Conservation (phyloP, 2,329 filamentous ascomycete genomes). For the Penicillium frequentans region DNA sequence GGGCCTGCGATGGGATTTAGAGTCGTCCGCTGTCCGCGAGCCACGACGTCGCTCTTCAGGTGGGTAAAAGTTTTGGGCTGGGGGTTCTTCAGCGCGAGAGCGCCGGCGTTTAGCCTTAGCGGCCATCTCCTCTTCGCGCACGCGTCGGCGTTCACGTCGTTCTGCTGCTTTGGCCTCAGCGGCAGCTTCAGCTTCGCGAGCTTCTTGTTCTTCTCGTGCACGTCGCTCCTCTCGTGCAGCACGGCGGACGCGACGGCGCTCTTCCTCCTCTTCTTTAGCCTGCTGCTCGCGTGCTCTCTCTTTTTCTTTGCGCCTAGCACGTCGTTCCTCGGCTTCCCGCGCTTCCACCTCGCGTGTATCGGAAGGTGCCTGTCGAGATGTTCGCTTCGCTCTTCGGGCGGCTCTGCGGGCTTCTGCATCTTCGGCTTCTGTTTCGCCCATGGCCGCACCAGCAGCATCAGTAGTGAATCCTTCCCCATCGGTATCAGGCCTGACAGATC, state of each 20-base stretch:
- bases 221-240: slow-evolving; percentile 36
- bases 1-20: slow-evolving; percentile 32
- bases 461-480: slow-evolving; percentile 50
- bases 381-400: slow-evolving; percentile 59
- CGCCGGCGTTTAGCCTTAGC: slow-evolving; percentile 34
- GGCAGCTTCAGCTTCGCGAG: slow-evolving; percentile 25
- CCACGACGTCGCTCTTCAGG: slow-evolving; percentile 29
- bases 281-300: slow-evolving; percentile 46
- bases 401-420: slow-evolving; percentile 63
- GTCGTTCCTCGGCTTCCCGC: slow-evolving; percentile 38
- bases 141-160: slow-evolving; percentile 41
- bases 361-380: slow-evolving; percentile 36
- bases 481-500: slow-evolving; percentile 48
- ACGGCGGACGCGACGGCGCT: slow-evolving; percentile 32
- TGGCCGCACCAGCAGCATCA: slow-evolving; percentile 41
- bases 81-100: slow-evolving; percentile 31
- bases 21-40: slow-evolving; percentile 34
- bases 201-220: slow-evolving; percentile 48
- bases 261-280: slow-evolving; percentile 37
- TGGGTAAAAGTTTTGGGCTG: slow-evolving; percentile 10
- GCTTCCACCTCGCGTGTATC: slow-evolving; percentile 35
- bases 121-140: slow-evolving; percentile 35
- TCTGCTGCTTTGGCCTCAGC: slow-evolving; percentile 24
- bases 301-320: slow-evolving; percentile 52
- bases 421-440: slow-evolving; percentile 42